Evolutionary conservation across 2,329 filamentous ascomycete genomes (phyloP).

Genomic region (Talaromyces rugulosus): DNA sequence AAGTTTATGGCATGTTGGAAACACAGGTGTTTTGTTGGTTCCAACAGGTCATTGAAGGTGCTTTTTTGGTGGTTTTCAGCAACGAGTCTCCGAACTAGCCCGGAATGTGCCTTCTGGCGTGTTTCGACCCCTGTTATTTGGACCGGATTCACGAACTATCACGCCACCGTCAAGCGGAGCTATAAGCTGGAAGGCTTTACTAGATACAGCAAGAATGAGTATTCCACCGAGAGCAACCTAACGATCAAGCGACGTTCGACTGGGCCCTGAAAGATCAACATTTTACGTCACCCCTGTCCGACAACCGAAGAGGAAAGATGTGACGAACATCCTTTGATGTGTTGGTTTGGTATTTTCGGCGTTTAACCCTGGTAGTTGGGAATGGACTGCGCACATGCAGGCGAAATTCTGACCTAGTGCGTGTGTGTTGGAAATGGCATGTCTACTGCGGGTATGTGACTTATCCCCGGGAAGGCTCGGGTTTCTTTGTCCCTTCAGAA

Average conservation of each 20-base stretch:
- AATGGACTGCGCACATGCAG: not conserved
- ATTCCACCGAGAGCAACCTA: not conserved
- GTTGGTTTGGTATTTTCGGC: not conserved
- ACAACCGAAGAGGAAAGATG: not conserved
- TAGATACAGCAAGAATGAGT: not conserved
- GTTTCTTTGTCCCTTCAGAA: not conserved
- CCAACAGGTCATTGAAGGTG: not conserved
- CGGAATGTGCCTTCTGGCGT: not conserved
- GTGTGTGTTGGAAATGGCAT: not conserved
- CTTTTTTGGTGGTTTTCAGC: not conserved
- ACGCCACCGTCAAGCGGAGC: not conserved
- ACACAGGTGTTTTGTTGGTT: not conserved
- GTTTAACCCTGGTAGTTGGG: not conserved
- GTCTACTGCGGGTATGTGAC: not conserved
- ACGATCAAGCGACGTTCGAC: not conserved
- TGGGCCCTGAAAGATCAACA: not conserved
- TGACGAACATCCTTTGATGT: not conserved
- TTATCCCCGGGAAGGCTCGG: not conserved
- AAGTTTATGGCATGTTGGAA: not conserved
- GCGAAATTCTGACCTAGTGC: not conserved
- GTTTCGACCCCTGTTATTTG: not conserved
- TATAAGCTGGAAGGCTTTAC: not conserved
- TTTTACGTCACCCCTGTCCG: not conserved
- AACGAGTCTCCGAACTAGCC: not conserved
- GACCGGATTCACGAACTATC: not conserved